A percentile compares a stretch with the other conserved stretches of the same genome.
Conservation (phyloP, 805 yeast species). For the Jamesozyma lodderae region DNA sequence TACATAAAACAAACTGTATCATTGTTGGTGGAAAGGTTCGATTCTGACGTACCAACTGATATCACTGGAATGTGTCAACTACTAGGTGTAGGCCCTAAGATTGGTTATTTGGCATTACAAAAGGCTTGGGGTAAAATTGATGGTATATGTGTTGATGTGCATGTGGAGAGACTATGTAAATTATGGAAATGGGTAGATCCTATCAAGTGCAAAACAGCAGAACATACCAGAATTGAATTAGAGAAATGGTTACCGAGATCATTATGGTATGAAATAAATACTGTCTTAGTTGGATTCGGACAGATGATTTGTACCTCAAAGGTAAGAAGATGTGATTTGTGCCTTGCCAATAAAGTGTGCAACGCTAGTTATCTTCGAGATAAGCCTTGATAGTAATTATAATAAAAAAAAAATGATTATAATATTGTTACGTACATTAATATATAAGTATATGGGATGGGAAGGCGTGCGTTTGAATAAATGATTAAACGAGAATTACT, state of each 20-base stretch:
- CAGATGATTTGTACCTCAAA: slow-evolving; percentile 75
- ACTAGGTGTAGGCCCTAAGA: slow-evolving; percentile 93
- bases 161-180: slow-evolving; percentile 66
- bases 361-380: slow-evolving; percentile 26
- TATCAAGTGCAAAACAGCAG: slow-evolving; percentile 49
- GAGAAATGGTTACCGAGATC: slow-evolving; percentile 66
- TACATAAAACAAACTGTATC: slow-evolving; percentile 55
- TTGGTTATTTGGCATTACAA: slow-evolving; percentile 76
- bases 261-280: slow-evolving; percentile 77
- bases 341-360: slow-evolving; percentile 53
- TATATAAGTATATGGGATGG: background rate
- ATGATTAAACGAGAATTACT: too few species aligned
- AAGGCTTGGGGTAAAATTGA: slow-evolving; percentile 65
- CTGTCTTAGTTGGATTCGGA: slow-evolving; percentile 84
- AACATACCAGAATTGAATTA: slow-evolving; percentile 55
- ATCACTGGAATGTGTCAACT: slow-evolving; percentile 53
- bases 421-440: background rate
- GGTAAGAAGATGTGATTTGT: slow-evolving; percentile 60
- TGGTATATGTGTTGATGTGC: slow-evolving; percentile 91
- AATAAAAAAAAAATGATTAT: background rate
- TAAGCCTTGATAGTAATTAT: background rate
- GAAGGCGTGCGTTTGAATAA: too few species aligned
- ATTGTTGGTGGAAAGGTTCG: slow-evolving; percentile 40
- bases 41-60: slow-evolving; percentile 64
- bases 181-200: slow-evolving; percentile 69